A percentile compares a stretch with the other conserved stretches of the same genome.
Conservation (phyloP, 139 green algal species). For the Astrephomene gubernaculifera region DNA sequence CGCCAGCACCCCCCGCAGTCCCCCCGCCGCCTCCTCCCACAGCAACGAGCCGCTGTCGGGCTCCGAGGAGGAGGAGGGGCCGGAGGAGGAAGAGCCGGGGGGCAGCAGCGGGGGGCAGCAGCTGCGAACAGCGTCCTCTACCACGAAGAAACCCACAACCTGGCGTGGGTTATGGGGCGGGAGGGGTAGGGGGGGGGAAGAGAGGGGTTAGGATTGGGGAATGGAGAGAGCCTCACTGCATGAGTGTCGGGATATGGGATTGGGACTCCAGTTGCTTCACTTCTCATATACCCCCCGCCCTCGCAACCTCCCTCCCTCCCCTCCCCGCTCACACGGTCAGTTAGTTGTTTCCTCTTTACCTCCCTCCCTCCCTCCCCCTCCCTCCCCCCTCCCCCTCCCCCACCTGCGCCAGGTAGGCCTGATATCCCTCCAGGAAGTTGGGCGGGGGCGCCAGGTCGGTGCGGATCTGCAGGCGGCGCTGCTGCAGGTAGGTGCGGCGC, state of each 20-base stretch:
- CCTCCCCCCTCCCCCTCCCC: background rate
- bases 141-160: slow-evolving; percentile 80
- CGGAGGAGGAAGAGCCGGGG: no score
- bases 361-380: no score
- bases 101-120: slow-evolving; percentile 52
- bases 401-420: slow-evolving; percentile 75
- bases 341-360: no score
- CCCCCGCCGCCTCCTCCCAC: slow-evolving; percentile 66
- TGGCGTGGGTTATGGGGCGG: background rate
- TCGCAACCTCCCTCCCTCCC: no score
- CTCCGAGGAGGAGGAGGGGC: background rate
- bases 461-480: slow-evolving; percentile 64
- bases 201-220: no score
- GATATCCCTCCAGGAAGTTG: slow-evolving; percentile 71
- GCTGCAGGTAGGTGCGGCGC: slow-evolving; percentile 57
- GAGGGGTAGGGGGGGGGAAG: background rate
- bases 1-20: slow-evolving; percentile 68
- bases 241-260: background rate
- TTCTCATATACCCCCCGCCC: no score
- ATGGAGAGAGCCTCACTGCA: no score
- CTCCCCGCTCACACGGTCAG: no score
- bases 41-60: slow-evolving; percentile 44
- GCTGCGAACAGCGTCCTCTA: slow-evolving; percentile 76
- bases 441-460: slow-evolving; percentile 65
- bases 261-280: no score